Conservation (phyloP, 768 basidiomycete species). For the Chiua virens region DNA sequence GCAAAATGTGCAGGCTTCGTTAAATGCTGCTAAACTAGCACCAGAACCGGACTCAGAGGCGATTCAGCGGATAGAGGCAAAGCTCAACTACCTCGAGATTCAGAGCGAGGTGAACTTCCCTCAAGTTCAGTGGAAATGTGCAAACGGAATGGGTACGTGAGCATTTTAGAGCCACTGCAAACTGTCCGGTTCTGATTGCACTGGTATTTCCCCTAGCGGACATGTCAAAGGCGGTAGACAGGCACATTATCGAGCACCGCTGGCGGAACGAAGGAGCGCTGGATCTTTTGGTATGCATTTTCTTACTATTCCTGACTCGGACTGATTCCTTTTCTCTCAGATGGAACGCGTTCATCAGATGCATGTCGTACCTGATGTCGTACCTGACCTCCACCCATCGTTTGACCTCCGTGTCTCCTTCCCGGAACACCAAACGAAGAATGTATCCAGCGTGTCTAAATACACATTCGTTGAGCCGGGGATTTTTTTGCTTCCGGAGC, state of each 20-base stretch:
- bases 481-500: slow-evolving; percentile 59
- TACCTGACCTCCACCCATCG: slow-evolving; percentile 69
- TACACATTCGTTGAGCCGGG: slow-evolving; percentile 65
- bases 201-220: slow-evolving; percentile 45
- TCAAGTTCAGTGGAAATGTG: slow-evolving; percentile 72
- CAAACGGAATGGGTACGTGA: slow-evolving; percentile 75
- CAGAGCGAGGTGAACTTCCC: slow-evolving; percentile 87
- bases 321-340: slow-evolving; percentile 35
- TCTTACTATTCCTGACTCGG: not conserved
- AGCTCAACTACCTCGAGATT: slow-evolving; percentile 63
- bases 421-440: slow-evolving; percentile 32
- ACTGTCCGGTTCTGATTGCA: not conserved
- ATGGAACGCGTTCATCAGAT: slow-evolving; percentile 95
- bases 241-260: slow-evolving; percentile 78
- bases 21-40: slow-evolving; percentile 23
- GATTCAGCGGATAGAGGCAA: slow-evolving; percentile 47
- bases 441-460: slow-evolving; percentile 21
- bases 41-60: slow-evolving; percentile 34
- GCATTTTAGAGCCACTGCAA: not conserved
- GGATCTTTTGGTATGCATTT: slow-evolving; percentile 65
- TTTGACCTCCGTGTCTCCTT: slow-evolving; percentile 72
- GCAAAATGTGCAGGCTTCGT: slow-evolving; percentile 16
- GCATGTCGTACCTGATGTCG: slow-evolving; percentile 85
- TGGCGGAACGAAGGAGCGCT: slow-evolving; percentile 86
- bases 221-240: slow-evolving; percentile 65